phyloP scores from a whole-genome alignment of 2,329 filamentous ascomycete species.

The Fusarium sp. region DNA sequence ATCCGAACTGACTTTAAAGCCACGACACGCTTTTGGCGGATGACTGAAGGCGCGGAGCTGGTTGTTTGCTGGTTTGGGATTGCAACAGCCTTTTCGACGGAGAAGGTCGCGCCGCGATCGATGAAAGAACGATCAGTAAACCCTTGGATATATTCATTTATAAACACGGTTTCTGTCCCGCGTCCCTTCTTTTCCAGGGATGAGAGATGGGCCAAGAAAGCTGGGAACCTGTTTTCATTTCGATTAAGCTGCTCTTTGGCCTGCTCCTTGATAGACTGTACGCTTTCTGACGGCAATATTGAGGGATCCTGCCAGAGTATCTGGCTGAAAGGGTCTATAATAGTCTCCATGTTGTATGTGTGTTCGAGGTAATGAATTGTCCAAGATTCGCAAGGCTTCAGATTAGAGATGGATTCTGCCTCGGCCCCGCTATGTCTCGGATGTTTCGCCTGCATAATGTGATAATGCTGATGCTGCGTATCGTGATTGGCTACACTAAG shows the following conservation, averaged over 20 bases:
- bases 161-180: not conserved
- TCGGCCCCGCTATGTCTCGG: not conserved
- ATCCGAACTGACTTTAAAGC: conserved; percentile 1
- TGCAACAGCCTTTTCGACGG: not conserved
- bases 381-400: no score
- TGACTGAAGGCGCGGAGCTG: not conserved
- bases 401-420: not conserved
- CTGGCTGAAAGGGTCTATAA: not conserved
- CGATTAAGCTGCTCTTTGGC: not conserved
- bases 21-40: not conserved
- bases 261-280: fast-evolving
- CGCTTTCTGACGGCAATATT: fast-evolving
- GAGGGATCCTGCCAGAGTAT: not conserved
- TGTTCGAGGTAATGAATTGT: no score
- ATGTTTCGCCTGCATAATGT: not conserved
- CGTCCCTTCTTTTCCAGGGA: not conserved
- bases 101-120: conserved; percentile 4
- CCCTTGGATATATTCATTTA: conserved; percentile 3
- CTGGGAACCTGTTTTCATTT: not conserved
- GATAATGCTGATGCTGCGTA: no score
- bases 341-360: not conserved
- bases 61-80: not conserved
- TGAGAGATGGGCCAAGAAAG: not conserved
- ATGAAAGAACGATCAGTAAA: conserved; percentile 5
- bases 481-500: conserved; percentile 1